These are phyloP conservation scores for Colletotrichum sp. DNA, from an alignment of 2,329 filamentous ascomycete species.

Conservation along the genomic window DNA sequence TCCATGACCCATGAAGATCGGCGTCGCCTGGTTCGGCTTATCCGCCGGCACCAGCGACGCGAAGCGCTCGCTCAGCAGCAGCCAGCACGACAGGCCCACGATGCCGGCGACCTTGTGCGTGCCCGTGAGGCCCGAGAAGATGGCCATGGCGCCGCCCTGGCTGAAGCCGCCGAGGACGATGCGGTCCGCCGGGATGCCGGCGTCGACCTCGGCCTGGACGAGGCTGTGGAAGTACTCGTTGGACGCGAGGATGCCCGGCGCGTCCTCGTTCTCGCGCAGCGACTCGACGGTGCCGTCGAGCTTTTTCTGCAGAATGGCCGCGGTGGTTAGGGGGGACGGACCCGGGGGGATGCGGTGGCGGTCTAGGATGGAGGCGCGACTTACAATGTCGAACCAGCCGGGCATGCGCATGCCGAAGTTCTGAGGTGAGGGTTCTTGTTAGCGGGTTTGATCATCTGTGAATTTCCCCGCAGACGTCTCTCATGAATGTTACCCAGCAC, in stretches of 20 bases:
- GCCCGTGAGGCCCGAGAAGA: conserved; percentile 80
- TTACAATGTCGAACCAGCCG: conserved; percentile 84
- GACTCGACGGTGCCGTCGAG: conserved; percentile 38
- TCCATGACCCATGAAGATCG: conserved; percentile 92
- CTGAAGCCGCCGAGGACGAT: conserved; percentile 88
- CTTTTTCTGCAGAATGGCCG: conserved; percentile 14
- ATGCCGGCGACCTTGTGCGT: conserved; percentile 83
- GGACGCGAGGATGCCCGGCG: conserved; percentile 74
- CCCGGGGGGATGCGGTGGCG: neutral
- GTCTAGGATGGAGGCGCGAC: conserved; percentile 18
- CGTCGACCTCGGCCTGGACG: conserved; percentile 80
- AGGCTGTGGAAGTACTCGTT: conserved; percentile 79
- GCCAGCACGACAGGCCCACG: conserved; percentile 82
- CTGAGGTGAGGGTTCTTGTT: conserved; percentile 40
- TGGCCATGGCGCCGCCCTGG: conserved; percentile 85
- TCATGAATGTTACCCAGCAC: neutral
- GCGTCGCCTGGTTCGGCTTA: conserved; percentile 72
- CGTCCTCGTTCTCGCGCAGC: conserved; percentile 60
- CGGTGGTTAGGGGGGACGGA: neutral
- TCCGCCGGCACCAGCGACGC: conserved; percentile 41
- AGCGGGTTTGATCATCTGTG: neutral
- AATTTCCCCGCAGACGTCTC: neutral
- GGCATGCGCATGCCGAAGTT: conserved; percentile 83
- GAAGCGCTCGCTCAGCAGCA: conserved; percentile 66
- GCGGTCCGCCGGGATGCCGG: conserved; percentile 80